Conservation (phyloP, 305 asterid species). For the Lippia alba region DNA sequence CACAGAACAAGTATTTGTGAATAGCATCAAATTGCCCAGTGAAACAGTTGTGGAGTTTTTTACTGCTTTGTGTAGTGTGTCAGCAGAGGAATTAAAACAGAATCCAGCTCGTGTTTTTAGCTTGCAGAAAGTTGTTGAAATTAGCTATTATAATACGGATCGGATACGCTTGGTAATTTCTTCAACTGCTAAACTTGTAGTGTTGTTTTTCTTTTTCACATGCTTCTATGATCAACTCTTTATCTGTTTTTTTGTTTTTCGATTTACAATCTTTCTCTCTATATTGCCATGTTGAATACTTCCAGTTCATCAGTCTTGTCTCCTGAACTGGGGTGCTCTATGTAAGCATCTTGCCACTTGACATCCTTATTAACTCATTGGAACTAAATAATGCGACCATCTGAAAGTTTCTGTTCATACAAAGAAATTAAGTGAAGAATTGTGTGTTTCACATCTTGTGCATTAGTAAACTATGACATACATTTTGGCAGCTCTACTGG, state of each 20-base stretch:
- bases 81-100: conserved; percentile 97
- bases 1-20: conserved; percentile 89
- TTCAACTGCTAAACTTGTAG: conserved; percentile 35
- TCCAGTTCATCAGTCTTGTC: not conserved
- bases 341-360: conserved; percentile 15
- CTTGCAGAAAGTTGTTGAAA: conserved; percentile 99
- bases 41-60: conserved; percentile 98
- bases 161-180: conserved; percentile 97
- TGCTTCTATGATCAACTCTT: not conserved
- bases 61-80: conserved; percentile 92
- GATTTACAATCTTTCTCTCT: not conserved
- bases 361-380: conserved; percentile 16
- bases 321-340: conserved; percentile 16
- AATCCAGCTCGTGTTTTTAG: conserved; percentile 96
- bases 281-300: too few species aligned
- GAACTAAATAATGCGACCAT: conserved; percentile 19
- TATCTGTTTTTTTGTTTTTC: not conserved
- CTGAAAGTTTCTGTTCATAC: conserved; percentile 10
- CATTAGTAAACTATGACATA: conserved; percentile 17
- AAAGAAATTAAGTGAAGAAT: not conserved
- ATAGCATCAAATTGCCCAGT: conserved; percentile 94
- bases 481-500: conserved; percentile 12
- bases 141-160: conserved; percentile 99
- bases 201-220: conserved; percentile 10
- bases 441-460: conserved; percentile 12